phyloP scores from a whole-genome alignment of 495 filamentous ascomycete genomes.

The Trichocladium antarcticum region DNA sequence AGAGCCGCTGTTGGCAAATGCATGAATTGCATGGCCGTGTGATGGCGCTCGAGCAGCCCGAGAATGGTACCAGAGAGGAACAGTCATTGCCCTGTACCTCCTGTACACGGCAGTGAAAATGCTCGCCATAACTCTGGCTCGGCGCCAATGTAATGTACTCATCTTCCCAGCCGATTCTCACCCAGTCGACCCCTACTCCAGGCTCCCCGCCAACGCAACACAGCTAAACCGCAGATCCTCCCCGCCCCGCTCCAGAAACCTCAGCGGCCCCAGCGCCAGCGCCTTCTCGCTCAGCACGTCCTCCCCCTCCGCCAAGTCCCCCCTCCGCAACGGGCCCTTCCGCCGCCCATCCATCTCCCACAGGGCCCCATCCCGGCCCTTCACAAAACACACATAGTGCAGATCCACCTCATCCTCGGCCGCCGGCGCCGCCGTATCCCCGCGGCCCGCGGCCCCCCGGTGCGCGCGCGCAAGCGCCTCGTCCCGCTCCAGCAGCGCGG shows the following conservation, averaged over 20 bases:
- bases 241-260: conserved; percentile 55
- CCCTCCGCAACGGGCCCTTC: conserved; percentile 57
- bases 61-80: too few species aligned
- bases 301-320: conserved; percentile 43
- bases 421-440: conserved; percentile 60
- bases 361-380: conserved; percentile 50
- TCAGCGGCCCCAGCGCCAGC: conserved; percentile 46
- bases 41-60: too few species aligned
- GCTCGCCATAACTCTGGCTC: too few species aligned
- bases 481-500: conserved; percentile 62
- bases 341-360: conserved; percentile 80
- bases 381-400: conserved; percentile 83
- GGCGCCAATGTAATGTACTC: too few species aligned
- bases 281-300: conserved; percentile 61
- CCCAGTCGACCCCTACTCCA: conserved; percentile 41
- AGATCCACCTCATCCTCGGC: conserved; percentile 58
- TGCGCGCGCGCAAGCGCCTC: conserved; percentile 62
- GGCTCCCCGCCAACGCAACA: conserved; percentile 54
- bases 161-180: too few species aligned
- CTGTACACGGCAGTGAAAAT: too few species aligned
- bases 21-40: too few species aligned
- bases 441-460: conserved; percentile 54
- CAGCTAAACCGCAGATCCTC: conserved; percentile 64
- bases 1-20: too few species aligned
- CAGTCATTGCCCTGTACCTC: too few species aligned